Conservation (phyloP, 257 asterid species). For the Apocynum venetum region DNA sequence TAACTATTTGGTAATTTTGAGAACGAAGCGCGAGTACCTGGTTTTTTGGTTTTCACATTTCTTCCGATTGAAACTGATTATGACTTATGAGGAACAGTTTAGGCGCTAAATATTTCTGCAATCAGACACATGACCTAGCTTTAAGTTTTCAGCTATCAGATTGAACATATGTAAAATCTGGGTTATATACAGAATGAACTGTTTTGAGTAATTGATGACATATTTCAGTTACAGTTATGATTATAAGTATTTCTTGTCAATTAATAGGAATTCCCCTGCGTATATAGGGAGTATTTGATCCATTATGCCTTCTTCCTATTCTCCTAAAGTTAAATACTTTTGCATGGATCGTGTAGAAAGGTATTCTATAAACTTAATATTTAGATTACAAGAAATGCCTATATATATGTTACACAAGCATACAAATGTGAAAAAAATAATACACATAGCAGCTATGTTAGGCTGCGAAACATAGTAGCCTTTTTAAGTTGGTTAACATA, state of each 20-base stretch:
- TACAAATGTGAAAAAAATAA: too few relatives aligned
- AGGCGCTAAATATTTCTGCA: neutral
- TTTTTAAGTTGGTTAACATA: too few relatives aligned
- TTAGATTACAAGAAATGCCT: too few relatives aligned
- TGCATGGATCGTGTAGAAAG: neutral
- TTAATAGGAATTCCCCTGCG: neutral
- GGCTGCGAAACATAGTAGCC: too few relatives aligned
- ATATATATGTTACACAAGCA: too few relatives aligned
- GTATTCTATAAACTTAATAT: too few relatives aligned
- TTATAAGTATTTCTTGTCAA: neutral
- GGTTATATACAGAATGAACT: neutral
- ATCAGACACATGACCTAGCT: neutral
- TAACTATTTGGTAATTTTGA: neutral
- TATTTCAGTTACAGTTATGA: neutral
- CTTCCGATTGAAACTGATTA: neutral
- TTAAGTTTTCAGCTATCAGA: neutral
- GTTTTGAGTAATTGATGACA: neutral
- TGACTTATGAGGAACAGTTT: neutral
- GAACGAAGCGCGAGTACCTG: neutral
- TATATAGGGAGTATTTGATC: neutral
- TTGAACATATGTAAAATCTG: neutral
- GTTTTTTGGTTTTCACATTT: neutral
- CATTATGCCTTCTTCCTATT: conserved; percentile 1
- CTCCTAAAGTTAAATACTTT: neutral
- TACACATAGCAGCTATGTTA: too few relatives aligned